These are phyloP conservation scores for Lentinula aciculospora DNA, from an alignment of 768 basidiomycete genomes.

Conservation along the genomic window DNA sequence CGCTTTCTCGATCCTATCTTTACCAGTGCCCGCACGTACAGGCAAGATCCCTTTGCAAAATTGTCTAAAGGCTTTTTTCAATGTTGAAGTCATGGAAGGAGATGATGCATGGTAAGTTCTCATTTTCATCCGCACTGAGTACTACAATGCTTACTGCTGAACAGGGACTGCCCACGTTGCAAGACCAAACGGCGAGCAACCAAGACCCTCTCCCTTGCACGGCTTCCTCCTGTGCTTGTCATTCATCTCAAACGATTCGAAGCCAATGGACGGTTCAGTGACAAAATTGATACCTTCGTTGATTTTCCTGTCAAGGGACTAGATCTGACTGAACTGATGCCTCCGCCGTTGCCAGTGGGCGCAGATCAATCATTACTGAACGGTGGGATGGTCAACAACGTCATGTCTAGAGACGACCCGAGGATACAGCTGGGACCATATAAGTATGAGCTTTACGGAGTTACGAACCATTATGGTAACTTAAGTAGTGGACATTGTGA, in stretches of 20 bases:
- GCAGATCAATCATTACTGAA: slow-evolving; percentile 46
- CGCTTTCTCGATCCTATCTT: slow-evolving; percentile 88
- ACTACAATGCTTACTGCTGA: neutral
- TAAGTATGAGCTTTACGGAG: slow-evolving; percentile 89
- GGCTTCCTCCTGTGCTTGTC: slow-evolving; percentile 87
- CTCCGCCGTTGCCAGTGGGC: slow-evolving; percentile 67
- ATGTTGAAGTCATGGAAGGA: slow-evolving; percentile 84
- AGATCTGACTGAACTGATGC: slow-evolving; percentile 79
- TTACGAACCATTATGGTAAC: slow-evolving; percentile 95
- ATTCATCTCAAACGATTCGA: slow-evolving; percentile 94
- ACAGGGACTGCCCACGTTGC: slow-evolving; percentile 93
- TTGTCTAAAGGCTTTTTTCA: slow-evolving; percentile 88
- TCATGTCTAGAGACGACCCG: slow-evolving; percentile 59
- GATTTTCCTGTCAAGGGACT: slow-evolving; percentile 73
- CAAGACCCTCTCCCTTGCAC: slow-evolving; percentile 84
- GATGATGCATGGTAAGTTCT: slow-evolving; percentile 83
- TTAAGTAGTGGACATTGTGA: slow-evolving; percentile 93
- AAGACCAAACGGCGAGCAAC: slow-evolving; percentile 82
- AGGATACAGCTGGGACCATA: slow-evolving; percentile 83
- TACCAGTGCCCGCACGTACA: slow-evolving; percentile 75
- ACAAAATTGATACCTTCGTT: slow-evolving; percentile 93
- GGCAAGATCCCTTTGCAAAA: slow-evolving; percentile 66
- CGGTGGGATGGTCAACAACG: slow-evolving; percentile 23
- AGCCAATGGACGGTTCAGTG: slow-evolving; percentile 85
- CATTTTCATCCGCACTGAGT: neutral